These are phyloP conservation scores for Cyclotella cryptica DNA, from an alignment of 108 stramenopile genomes.

Conservation along the genomic window DNA sequence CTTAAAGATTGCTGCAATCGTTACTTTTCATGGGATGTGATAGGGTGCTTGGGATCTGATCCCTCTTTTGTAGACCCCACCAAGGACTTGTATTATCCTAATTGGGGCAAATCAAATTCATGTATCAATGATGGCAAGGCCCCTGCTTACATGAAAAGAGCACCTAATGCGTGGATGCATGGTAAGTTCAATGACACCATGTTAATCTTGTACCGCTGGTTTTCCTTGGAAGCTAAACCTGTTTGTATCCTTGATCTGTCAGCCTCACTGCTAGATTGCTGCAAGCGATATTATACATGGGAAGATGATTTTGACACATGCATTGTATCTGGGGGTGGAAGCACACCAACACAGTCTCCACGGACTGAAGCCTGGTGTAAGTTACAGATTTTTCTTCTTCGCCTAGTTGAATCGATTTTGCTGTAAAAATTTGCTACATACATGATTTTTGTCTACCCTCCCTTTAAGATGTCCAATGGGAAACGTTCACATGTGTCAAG, in stretches of 20 bases:
- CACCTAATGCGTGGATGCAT: conserved; percentile 5
- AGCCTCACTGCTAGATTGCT: conserved; percentile 4
- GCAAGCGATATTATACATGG: conserved; percentile 14
- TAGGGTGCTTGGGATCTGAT: conserved; percentile 2
- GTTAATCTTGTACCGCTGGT: background rate
- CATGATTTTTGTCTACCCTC: background rate
- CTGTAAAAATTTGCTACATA: background rate
- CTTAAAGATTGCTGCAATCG: conserved; percentile 13
- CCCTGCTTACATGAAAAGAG: conserved; percentile 14
- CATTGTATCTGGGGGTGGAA: conserved; percentile 1
- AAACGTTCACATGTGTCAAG: conserved; percentile 10
- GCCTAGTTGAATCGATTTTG: background rate
- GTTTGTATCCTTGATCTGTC: background rate
- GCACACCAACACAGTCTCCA: conserved; percentile 1
- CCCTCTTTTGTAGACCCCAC: conserved; percentile 7
- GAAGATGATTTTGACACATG: background rate
- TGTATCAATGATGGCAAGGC: conserved; percentile 21
- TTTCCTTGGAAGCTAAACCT: background rate
- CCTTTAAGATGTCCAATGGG: conserved; percentile 16
- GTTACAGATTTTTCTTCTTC: background rate
- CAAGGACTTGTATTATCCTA: conserved; percentile 2
- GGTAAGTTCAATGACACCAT: background rate
- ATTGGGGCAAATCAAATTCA: background rate
- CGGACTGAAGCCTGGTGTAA: conserved; percentile 1
- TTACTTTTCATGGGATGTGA: conserved; percentile 12